Conservation (phyloP, 306 rosid species). For the Abrus precatorius region DNA sequence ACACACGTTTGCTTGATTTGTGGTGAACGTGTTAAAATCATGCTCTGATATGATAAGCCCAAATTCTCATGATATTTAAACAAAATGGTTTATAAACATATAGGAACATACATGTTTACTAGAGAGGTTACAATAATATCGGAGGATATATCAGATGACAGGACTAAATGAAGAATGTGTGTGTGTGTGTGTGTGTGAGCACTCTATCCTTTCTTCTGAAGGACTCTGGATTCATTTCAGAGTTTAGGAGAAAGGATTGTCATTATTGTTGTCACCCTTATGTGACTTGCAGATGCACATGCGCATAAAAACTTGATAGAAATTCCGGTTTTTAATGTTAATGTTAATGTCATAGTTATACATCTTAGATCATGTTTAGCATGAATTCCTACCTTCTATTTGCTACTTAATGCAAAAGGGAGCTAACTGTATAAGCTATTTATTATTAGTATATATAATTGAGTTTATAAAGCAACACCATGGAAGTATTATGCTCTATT, state of each 20-base stretch:
- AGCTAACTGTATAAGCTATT: background rate
- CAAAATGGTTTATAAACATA: background rate
- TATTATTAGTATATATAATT: conserved; percentile 11
- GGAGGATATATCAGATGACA: background rate
- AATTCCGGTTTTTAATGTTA: background rate
- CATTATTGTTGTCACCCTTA: background rate
- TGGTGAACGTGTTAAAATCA: conserved; percentile 13
- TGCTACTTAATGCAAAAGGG: background rate
- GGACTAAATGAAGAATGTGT: background rate
- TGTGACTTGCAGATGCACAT: background rate
- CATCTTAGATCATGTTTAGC: conserved; percentile 25
- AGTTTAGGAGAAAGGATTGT: conserved; percentile 3
- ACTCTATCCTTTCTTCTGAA: background rate
- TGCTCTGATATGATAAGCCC: conserved; percentile 13
- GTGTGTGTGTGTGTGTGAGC: background rate
- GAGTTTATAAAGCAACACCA: background rate
- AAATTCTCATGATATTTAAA: conserved; percentile 13
- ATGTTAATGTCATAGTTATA: background rate
- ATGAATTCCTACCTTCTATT: background rate
- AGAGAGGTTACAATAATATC: background rate
- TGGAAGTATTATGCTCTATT: background rate
- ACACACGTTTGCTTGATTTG: conserved; percentile 27
- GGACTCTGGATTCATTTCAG: background rate
- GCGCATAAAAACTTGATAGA: background rate
- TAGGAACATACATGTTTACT: background rate